These are phyloP conservation scores for Reutealis trisperma DNA, from an alignment of 345 rosid species.

Conservation along the genomic window DNA sequence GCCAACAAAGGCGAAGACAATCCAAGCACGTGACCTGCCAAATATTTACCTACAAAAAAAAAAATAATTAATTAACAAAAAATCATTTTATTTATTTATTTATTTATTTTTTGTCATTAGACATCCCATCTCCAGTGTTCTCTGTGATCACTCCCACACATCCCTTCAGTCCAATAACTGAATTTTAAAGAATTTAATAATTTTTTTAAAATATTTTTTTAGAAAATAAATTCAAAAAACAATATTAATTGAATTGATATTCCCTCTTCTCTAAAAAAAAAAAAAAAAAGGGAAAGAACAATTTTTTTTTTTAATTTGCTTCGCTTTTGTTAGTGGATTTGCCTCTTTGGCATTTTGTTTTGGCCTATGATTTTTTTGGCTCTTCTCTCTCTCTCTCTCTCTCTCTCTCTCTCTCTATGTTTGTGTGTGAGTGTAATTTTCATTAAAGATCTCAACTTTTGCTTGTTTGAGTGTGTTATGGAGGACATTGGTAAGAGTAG, in stretches of 20 bases:
- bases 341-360: constrained; percentile 62
- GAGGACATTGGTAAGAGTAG: constrained; percentile 34
- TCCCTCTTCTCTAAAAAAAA: no score
- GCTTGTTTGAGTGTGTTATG: constrained; percentile 1
- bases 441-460: background rate
- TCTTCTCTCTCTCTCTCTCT: constrained; percentile 18
- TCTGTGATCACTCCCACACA: constrained; percentile 33
- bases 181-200: background rate
- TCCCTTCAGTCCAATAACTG: constrained; percentile 57
- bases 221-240: constrained; percentile 12
- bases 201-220: no score
- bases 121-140: constrained; percentile 28
- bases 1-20: constrained; percentile 66
- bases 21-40: constrained; percentile 88
- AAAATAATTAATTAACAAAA: no score
- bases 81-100: constrained; percentile 14
- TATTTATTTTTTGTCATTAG: constrained; percentile 2
- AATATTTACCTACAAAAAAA: constrained; percentile 17
- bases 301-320: no score
- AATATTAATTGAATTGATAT: background rate
- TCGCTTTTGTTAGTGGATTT: constrained; percentile 33
- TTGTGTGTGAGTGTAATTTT: constrained; percentile 12
- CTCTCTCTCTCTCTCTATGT: no score
- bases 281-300: no score
- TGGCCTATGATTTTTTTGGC: constrained; percentile 52